Conservation (phyloP, 129 eudicot species). For the Pseudognaphalium luteoalbum region DNA sequence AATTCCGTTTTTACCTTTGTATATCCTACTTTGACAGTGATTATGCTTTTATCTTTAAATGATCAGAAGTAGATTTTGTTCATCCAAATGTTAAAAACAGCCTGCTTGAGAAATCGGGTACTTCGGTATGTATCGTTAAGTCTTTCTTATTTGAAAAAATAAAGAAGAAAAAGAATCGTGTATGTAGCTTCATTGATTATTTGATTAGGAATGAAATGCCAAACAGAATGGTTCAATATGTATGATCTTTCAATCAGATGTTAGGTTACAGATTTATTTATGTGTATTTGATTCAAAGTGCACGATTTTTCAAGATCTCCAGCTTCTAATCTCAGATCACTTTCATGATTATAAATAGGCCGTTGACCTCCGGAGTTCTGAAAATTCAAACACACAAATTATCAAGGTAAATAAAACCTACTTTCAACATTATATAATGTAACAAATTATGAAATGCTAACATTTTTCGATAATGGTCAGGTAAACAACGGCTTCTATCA, state of each 20-base stretch:
- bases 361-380: constrained; percentile 75
- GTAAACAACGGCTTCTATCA: constrained; percentile 50
- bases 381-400: constrained; percentile 43
- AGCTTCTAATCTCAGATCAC: neutral
- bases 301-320: neutral
- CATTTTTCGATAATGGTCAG: constrained; percentile 31
- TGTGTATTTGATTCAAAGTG: neutral
- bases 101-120: no score
- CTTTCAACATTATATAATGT: constrained; percentile 9
- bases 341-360: constrained; percentile 50
- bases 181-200: no score
- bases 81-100: no score
- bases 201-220: neutral
- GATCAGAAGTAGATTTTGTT: no score
- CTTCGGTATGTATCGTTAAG: no score
- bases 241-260: neutral
- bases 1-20: neutral
- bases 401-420: constrained; percentile 45
- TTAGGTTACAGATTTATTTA: neutral
- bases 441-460: neutral
- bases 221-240: neutral
- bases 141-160: no score
- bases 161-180: no score
- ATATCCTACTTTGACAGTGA: no score
- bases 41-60: no score